A percentile compares a stretch with the other conserved stretches of the same genome.
Evolutionary conservation across 345 rosid species (phyloP).

Genomic region (Eucalyptus lansdowneana): DNA sequence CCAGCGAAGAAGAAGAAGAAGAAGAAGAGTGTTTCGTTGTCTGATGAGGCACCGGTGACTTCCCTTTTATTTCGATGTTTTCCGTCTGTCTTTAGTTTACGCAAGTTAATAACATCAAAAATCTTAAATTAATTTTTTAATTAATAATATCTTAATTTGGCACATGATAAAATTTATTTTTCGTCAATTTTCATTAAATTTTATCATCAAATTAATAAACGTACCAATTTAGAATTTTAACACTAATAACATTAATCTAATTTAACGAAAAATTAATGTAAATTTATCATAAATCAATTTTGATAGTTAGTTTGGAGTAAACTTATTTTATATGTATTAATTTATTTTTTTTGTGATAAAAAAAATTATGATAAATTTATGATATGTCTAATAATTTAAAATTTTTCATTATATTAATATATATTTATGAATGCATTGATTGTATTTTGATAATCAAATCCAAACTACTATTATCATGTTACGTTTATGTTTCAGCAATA

Average conservation of each 20-base stretch:
- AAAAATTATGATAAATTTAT: too few relatives aligned
- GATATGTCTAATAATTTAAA: accelerated
- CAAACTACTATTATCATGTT: background rate
- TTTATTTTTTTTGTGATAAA: too few relatives aligned
- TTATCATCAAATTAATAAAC: accelerated
- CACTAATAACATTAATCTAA: too few relatives aligned
- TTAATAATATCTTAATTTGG: accelerated
- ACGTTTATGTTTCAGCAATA: background rate
- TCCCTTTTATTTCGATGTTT: background rate
- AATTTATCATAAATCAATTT: too few relatives aligned
- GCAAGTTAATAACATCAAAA: accelerated
- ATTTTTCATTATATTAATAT: too few relatives aligned
- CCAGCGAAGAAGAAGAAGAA: background rate
- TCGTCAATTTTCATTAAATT: accelerated
- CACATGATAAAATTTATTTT: accelerated
- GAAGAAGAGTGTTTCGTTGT: background rate
- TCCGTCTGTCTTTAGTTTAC: too few relatives aligned
- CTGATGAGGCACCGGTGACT: background rate
- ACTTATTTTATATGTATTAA: accelerated
- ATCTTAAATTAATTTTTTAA: too few relatives aligned
- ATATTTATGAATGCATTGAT: background rate
- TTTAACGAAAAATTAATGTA: accelerated
- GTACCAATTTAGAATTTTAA: accelerated
- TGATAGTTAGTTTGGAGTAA: accelerated
- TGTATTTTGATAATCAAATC: background rate